Evolutionary conservation across 805 yeast species (phyloP).

Genomic region (Teunomyces pallodes): DNA sequence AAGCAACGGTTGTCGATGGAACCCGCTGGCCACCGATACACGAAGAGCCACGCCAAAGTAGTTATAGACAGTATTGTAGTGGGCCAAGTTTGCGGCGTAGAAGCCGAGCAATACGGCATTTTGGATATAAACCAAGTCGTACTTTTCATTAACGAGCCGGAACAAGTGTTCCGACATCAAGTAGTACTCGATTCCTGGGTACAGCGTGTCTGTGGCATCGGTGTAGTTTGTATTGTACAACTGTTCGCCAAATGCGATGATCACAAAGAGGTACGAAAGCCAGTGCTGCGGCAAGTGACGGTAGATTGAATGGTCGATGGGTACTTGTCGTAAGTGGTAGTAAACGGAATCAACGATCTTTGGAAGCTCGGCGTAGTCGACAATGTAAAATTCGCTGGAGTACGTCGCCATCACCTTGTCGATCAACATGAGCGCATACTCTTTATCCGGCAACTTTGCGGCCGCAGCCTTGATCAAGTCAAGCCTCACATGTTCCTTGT

Average conservation of each 20-base stretch:
- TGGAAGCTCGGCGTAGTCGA: conserved; percentile 24
- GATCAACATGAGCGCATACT: conserved; percentile 15
- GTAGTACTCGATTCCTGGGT: conserved; percentile 36
- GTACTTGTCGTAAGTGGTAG: neutral
- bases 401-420: conserved; percentile 27
- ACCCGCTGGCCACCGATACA: conserved; percentile 36
- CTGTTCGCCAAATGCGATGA: conserved; percentile 41
- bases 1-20: conserved; percentile 24
- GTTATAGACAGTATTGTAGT: conserved; percentile 38
- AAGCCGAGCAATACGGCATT: conserved; percentile 32
- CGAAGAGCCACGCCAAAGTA: conserved; percentile 40
- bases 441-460: neutral
- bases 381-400: conserved; percentile 34
- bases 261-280: conserved; percentile 24
- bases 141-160: conserved; percentile 29
- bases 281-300: neutral
- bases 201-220: conserved; percentile 4
- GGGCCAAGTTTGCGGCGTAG: conserved; percentile 35
- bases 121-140: conserved; percentile 33
- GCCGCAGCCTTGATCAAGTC: neutral
- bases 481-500: neutral
- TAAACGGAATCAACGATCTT: conserved; percentile 8
- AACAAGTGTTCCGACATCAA: conserved; percentile 31
- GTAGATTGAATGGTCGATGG: neutral
- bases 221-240: conserved; percentile 13